Conservation (phyloP, 176 grass and related monocot species). For the Hsuehochloa calcarea region DNA sequence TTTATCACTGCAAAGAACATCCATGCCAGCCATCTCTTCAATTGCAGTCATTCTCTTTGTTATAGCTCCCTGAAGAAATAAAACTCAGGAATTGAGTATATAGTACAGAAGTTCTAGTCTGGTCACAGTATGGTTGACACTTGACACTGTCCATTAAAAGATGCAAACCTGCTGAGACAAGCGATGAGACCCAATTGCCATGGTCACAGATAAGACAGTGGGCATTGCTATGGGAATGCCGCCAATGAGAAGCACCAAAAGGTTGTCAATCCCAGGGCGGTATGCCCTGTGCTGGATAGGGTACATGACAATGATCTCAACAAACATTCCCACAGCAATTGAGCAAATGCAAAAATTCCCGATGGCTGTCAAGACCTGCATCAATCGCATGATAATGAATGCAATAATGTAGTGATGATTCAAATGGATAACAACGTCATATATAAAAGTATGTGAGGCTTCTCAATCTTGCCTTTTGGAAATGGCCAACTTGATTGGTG, state of each 20-base stretch:
- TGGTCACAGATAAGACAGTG: slow-evolving; percentile 71
- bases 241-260: slow-evolving; percentile 76
- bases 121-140: neutral
- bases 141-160: neutral
- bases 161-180: slow-evolving; percentile 63
- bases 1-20: slow-evolving; percentile 91
- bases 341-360: slow-evolving; percentile 83
- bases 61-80: slow-evolving; percentile 62
- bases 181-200: slow-evolving; percentile 75
- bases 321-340: slow-evolving; percentile 65
- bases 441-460: neutral
- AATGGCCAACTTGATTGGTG: slow-evolving; percentile 83
- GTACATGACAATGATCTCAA: slow-evolving; percentile 83
- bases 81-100: neutral
- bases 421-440: neutral
- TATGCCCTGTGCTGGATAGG: slow-evolving; percentile 67
- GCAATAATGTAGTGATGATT: neutral
- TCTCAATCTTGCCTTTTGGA: slow-evolving; percentile 56
- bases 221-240: slow-evolving; percentile 88
- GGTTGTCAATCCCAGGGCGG: slow-evolving; percentile 72
- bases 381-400: neutral
- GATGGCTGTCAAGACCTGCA: slow-evolving; percentile 69
- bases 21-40: slow-evolving; percentile 91
- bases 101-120: neutral
- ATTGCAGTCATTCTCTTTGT: slow-evolving; percentile 91